Base-by-base conservation (phyloP, 2,329 filamentous ascomycete species). In the Beauveria bassiana region DNA sequence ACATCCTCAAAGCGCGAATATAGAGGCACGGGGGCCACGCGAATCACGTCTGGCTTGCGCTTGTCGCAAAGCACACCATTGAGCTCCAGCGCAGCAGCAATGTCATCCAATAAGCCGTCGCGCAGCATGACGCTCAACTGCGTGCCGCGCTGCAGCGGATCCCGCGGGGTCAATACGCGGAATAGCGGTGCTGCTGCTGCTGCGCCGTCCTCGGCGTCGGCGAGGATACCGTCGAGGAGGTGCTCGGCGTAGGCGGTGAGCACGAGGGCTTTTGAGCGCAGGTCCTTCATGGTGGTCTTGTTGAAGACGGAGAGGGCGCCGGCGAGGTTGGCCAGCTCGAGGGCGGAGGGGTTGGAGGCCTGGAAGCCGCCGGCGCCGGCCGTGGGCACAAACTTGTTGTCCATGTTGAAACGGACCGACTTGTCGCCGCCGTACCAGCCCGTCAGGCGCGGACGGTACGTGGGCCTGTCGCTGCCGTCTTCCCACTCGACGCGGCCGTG, bases 371-470 rank as follows among this genome's bases (percentile, higher is more conserved):
- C 85, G 0, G 92, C 93, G 45, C 93, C 92, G 2, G 83, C 77
- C 8, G 90, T 89, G 4, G 92, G 91, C 46, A 86, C 78, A 74
- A 96, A 96, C 62, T 79, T 78, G 74, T 91, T 93, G 61, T 87
- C 85, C 92, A 96, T 96, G 66, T 85, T 80, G 77, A 96, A 96
- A 16, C 92, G 81, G 40, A 85, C 85, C 54, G 77, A 74, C 74
- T 91, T 91, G 74, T 92, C 88, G 59, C 86, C 87, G 57, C 92
- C 92, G 83, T 93, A 96, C 92, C 92, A 96, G 26, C 92, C 93
- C 40, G 85, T 80, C 2, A 96, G 78, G 4, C 92, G 82, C 5
- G 85, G 86, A 18, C 81, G 80, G 69, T 86, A 93, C 0, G 65
- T 62, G 0, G 73, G 73, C 55, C 64, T 67, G n/a, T 77, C 73